These are phyloP conservation scores for Fusarium neocosmosporiellum DNA, from an alignment of 2,329 filamentous ascomycete species.

Conservation along the genomic window DNA sequence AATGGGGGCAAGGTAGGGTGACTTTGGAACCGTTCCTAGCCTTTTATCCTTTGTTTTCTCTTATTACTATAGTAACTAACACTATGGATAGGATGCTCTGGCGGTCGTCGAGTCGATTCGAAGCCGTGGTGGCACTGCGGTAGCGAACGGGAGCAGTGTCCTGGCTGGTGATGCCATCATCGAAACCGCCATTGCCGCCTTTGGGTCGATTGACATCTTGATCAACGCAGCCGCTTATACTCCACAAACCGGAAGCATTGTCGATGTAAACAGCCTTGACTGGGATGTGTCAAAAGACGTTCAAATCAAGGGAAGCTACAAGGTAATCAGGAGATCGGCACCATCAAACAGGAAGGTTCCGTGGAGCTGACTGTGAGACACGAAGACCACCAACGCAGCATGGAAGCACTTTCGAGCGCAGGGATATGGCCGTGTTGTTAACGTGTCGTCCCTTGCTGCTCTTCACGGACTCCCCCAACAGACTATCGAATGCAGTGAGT, in stretches of 20 bases:
- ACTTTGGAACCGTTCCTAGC: background rate
- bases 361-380: background rate
- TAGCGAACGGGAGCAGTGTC: background rate
- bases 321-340: background rate
- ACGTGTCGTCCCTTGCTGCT: constrained; percentile 94
- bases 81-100: background rate
- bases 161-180: background rate
- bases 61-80: background rate
- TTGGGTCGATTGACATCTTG: background rate
- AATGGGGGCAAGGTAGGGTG: background rate
- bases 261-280: background rate
- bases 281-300: background rate
- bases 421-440: constrained; percentile 97
- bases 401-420: constrained; percentile 99
- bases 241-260: background rate
- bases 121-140: background rate
- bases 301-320: background rate
- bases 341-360: background rate
- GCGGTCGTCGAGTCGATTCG: background rate
- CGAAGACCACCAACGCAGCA: constrained; percentile 89
- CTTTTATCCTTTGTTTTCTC: background rate
- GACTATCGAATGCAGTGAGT: constrained; percentile 89
- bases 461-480: constrained; percentile 97
- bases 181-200: background rate
- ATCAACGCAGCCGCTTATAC: background rate